A percentile compares a stretch with the other conserved stretches of the same genome.
Evolutionary conservation across 306 rosid species (phyloP).

Genomic region (Ochetophila trinervis): DNA sequence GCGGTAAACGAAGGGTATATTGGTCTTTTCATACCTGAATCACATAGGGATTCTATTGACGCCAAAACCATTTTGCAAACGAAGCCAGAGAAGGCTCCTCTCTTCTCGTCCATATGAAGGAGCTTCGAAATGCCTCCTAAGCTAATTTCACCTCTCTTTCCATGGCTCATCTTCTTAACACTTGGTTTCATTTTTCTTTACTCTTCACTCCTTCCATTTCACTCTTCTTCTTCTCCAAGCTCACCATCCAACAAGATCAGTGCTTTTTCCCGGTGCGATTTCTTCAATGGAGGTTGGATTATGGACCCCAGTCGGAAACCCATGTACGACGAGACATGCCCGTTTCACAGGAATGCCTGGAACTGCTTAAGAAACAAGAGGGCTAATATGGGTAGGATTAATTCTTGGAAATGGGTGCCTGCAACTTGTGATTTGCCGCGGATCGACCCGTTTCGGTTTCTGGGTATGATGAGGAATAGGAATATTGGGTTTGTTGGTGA

Average conservation of each 20-base stretch:
- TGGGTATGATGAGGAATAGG: constrained; percentile 58
- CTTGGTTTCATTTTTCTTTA: constrained; percentile 43
- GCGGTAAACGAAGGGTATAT: too few relatives aligned
- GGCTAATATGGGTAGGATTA: constrained; percentile 56
- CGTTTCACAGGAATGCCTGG: constrained; percentile 92
- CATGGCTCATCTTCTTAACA: constrained; percentile 51
- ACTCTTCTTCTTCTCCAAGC: constrained; percentile 19
- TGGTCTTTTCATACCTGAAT: too few relatives aligned
- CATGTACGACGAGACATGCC: constrained; percentile 68
- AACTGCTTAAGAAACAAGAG: constrained; percentile 81
- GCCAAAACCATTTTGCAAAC: too few relatives aligned
- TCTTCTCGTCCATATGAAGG: neutral
- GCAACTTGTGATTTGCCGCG: constrained; percentile 48
- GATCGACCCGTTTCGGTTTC: constrained; percentile 59
- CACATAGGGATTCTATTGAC: too few relatives aligned
- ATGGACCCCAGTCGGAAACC: constrained; percentile 57
- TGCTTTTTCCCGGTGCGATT: constrained; percentile 43
- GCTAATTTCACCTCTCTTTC: constrained; percentile 53
- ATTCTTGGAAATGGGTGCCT: constrained; percentile 83
- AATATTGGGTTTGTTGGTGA: constrained; percentile 85
- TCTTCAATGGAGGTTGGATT: constrained; percentile 58
- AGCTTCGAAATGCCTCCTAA: constrained; percentile 53
- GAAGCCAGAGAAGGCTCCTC: too few relatives aligned
- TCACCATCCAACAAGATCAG: constrained; percentile 16
- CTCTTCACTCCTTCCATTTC: constrained; percentile 43